phyloP scores from a whole-genome alignment of 2,329 filamentous ascomycete species.

The Fusarium continuum region DNA sequence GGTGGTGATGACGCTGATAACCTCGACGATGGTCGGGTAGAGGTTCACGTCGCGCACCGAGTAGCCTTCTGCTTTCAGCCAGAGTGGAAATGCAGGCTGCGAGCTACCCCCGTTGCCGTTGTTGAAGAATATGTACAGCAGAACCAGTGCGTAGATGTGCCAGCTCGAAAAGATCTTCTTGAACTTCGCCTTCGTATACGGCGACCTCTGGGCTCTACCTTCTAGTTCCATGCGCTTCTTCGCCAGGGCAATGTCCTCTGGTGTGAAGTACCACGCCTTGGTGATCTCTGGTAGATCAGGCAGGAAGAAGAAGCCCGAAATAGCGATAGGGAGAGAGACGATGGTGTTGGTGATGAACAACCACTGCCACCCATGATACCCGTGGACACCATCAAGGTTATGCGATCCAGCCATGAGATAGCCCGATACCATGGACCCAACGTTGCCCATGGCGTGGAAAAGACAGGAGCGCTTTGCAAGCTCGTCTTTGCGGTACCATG shows the following conservation, averaged over 20 bases:
- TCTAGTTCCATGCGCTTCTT: constrained; percentile 51
- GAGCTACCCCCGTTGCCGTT: constrained; percentile 60
- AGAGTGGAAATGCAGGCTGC: constrained; percentile 65
- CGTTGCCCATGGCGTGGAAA: constrained; percentile 49
- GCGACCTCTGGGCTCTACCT: constrained; percentile 53
- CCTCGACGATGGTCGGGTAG: constrained; percentile 67
- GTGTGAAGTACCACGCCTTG: constrained; percentile 43
- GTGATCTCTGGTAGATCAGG: constrained; percentile 45
- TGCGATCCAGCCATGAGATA: constrained; percentile 55
- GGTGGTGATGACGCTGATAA: constrained; percentile 65
- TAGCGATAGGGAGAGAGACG: constrained; percentile 48
- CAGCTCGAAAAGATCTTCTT: constrained; percentile 70
- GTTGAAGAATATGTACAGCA: constrained; percentile 72
- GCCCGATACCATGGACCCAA: constrained; percentile 44
- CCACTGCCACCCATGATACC: constrained; percentile 59
- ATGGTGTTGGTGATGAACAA: constrained; percentile 50
- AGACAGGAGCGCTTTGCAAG: constrained; percentile 55
- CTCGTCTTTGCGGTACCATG: constrained; percentile 56
- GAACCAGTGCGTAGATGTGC: constrained; percentile 69
- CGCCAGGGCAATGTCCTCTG: constrained; percentile 41
- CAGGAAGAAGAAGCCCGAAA: constrained; percentile 47
- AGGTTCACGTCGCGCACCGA: constrained; percentile 56
- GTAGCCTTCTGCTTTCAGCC: constrained; percentile 58
- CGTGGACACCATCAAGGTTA: constrained; percentile 50
- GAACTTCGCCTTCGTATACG: constrained; percentile 59